A percentile compares a stretch with the other conserved stretches of the same genome.
These are phyloP conservation scores for Crataegus laevigata DNA, from an alignment of 306 rosid genomes.

Conservation along the genomic window DNA sequence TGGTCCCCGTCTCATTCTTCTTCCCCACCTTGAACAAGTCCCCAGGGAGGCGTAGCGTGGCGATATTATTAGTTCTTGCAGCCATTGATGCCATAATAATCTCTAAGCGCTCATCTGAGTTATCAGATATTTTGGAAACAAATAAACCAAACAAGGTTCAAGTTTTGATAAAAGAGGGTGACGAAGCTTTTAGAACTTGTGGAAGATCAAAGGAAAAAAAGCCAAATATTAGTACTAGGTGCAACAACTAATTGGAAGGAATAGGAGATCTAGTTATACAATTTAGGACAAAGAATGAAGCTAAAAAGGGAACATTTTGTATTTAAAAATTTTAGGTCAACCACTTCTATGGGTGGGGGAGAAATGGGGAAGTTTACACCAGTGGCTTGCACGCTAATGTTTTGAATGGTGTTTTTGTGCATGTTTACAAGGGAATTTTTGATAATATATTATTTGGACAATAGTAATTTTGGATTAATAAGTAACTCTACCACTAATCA, in stretches of 20 bases:
- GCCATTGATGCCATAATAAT: conserved; percentile 39
- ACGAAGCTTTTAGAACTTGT: conserved; percentile 1
- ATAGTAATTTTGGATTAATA: not conserved
- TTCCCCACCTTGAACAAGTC: conserved; percentile 12
- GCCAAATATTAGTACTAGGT: conserved; percentile 20
- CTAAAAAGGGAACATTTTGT: not conserved
- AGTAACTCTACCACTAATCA: not conserved
- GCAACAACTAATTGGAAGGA: conserved; percentile 14
- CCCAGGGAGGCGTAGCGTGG: conserved; percentile 6
- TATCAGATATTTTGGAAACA: not conserved
- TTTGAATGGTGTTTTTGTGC: not conserved
- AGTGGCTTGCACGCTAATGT: conserved; percentile 26
- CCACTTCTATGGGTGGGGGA: conserved; percentile 40
- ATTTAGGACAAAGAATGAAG: not conserved
- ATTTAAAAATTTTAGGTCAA: conserved; percentile 20
- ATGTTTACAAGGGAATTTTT: not conserved
- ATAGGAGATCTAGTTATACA: not conserved
- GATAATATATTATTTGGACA: not conserved
- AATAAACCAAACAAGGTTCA: not conserved
- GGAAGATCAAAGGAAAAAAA: not conserved
- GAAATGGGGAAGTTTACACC: conserved; percentile 11
- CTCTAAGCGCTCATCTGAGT: not conserved
- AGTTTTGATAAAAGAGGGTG: not conserved
- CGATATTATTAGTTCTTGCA: not conserved
- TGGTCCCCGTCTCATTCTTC: conserved; percentile 6